Evolutionary conservation across 257 asterid genomes (phyloP), one percentile per base, ranked within the genome.

Genomic region (Capsicum rhomboideum): DNA sequence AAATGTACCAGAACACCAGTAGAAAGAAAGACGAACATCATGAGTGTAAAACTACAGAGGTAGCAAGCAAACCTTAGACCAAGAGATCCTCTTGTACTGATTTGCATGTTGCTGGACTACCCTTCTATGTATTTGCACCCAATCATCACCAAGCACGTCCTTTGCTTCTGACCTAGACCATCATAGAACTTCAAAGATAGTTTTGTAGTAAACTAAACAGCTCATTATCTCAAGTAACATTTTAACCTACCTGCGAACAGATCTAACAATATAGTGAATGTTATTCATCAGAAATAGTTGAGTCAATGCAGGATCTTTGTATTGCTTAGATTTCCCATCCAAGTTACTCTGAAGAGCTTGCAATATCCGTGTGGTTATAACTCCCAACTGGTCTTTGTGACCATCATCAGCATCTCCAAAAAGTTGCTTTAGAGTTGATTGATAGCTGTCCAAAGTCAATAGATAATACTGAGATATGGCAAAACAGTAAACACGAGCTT

Each of bases 41-140:
- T 71, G 9, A n/a, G 17, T n/a, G 54, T 37, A 49, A 14, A 46
- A 23, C 40, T 14, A 74, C 37, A 72, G 56, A 72, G 79, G 17
- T 20, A 40, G 34, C 17, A 71, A 67, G 6, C 64, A 58, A 82
- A 96, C 99, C 99, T 96, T 96, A 82, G 98, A 89, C 99, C 99
- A 94, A 56, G 99, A 95, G 59, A 93, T 91, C 84, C 98, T 91
- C 91, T 96, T 96, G 91, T 96, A 96, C 89, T 96, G 99, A 90
- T 93, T 94, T 34, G 99, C 99, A 71, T 96, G 97, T 87, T 96
- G 98, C 90, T 94, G 99, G 72, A 96, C 99, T 53, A 93, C 91
- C 86, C 99, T 88, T 91, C 99, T 88, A 81, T 96, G 98, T 87
- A 96, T 94, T 88, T 94, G 98, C 85, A 96, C 99, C 99, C 99